Evolutionary conservation across 352 stramenopile species (phyloP).

Genomic region (Phytophthora aleatoria): DNA sequence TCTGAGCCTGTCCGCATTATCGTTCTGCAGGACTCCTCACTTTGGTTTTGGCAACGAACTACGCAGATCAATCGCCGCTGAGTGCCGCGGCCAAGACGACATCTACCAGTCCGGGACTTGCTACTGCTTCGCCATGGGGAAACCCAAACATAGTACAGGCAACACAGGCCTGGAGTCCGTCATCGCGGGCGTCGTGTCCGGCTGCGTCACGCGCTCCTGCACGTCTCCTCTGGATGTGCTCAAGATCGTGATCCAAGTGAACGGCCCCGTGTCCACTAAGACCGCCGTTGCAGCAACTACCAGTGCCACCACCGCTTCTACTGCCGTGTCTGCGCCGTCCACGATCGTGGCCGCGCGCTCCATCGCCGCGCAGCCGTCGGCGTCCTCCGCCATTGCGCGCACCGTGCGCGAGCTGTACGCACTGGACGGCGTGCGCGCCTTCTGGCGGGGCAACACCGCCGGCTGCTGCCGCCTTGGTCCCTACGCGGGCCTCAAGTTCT

Average conservation of each 20-base stretch:
- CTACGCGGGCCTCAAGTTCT: slow-evolving; percentile 85
- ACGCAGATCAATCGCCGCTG: slow-evolving; percentile 2
- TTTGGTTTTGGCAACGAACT: slow-evolving; percentile 26
- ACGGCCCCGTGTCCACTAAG: slow-evolving; percentile 37
- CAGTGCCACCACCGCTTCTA: background rate
- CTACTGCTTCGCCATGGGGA: slow-evolving; percentile 18
- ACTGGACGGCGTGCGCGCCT: slow-evolving; percentile 68
- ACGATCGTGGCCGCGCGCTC: slow-evolving; percentile 33
- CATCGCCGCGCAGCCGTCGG: slow-evolving; percentile 30
- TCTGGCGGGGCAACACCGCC: slow-evolving; percentile 81
- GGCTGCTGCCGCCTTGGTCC: slow-evolving; percentile 79
- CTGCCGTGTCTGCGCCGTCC: slow-evolving; percentile 17
- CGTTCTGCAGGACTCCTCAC: slow-evolving; percentile 11
- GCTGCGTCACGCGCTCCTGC: slow-evolving; percentile 81
- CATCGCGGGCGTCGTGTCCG: slow-evolving; percentile 73
- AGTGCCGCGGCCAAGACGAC: slow-evolving; percentile 13
- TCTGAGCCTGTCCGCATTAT: background rate
- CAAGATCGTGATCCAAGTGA: slow-evolving; percentile 87
- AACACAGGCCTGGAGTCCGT: slow-evolving; percentile 64
- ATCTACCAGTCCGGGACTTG: slow-evolving; percentile 15
- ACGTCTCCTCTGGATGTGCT: slow-evolving; percentile 84
- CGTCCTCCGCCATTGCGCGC: slow-evolving; percentile 44
- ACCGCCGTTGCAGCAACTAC: slow-evolving; percentile 3
- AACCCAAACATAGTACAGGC: slow-evolving; percentile 14
- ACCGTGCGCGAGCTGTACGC: slow-evolving; percentile 68